These are phyloP conservation scores for Cydonia oblonga DNA, from an alignment of 331 rosid genomes.

Conservation along the genomic window DNA sequence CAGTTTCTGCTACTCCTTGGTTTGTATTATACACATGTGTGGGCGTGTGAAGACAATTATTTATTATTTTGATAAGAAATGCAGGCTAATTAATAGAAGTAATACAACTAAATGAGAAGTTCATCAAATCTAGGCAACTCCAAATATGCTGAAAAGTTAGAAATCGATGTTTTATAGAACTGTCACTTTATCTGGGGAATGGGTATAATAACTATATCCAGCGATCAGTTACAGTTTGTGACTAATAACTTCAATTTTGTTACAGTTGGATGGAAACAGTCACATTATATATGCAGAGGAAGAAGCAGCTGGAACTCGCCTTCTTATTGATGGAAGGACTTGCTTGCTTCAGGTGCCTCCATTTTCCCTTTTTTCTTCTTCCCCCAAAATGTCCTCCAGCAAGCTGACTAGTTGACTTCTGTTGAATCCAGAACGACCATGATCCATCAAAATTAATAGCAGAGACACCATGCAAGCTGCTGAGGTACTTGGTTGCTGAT, in stretches of 20 bases:
- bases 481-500: slow-evolving; percentile 71
- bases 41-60: background rate
- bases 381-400: background rate
- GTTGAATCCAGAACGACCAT: slow-evolving; percentile 72
- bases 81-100: background rate
- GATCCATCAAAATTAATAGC: slow-evolving; percentile 93
- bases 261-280: slow-evolving; percentile 95
- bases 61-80: background rate
- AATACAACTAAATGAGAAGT: background rate
- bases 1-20: background rate
- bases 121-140: background rate
- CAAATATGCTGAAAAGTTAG: no score
- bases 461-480: slow-evolving; percentile 95
- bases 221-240: background rate
- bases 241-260: slow-evolving; percentile 19
- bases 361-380: slow-evolving; percentile 5
- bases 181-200: background rate
- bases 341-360: slow-evolving; percentile 93
- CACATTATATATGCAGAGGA: slow-evolving; percentile 97
- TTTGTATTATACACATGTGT: background rate
- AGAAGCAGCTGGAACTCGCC: slow-evolving; percentile 99
- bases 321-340: slow-evolving; percentile 98
- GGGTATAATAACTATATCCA: background rate
- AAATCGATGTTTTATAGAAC: background rate
- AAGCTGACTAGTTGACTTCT: slow-evolving; percentile 18